These are phyloP conservation scores for Aspergillus leporis DNA, from an alignment of 495 filamentous ascomycete species.

Conservation along the genomic window DNA sequence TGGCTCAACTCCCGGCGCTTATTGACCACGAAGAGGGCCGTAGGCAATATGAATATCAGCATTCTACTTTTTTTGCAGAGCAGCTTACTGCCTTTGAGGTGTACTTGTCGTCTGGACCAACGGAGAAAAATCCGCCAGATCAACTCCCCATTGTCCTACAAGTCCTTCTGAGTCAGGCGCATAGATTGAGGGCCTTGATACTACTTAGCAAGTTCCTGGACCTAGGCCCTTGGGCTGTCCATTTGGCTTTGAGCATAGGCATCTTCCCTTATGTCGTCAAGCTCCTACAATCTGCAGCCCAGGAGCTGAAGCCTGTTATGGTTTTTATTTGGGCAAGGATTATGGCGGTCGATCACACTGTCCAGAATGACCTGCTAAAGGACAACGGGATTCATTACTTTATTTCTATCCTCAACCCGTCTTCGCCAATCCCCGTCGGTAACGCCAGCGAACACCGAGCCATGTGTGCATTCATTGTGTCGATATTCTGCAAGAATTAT, in stretches of 20 bases:
- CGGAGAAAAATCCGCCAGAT: constrained; percentile 81
- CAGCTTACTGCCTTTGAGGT: constrained; percentile 97
- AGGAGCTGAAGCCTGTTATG: constrained; percentile 97
- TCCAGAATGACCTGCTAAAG: constrained; percentile 89
- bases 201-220: constrained; percentile 92
- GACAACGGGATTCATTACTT: constrained; percentile 98
- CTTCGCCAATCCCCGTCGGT: constrained; percentile 74
- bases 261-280: constrained; percentile 99
- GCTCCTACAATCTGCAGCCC: constrained; percentile 88
- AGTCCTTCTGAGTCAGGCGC: constrained; percentile 92
- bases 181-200: constrained; percentile 89
- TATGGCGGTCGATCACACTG: constrained; percentile 89
- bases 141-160: constrained; percentile 96
- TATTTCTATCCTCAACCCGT: constrained; percentile 81
- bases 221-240: constrained; percentile 95
- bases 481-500: constrained; percentile 94
- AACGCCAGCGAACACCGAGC: constrained; percentile 93
- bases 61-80: constrained; percentile 94
- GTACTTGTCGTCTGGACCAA: constrained; percentile 86
- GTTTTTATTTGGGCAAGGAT: constrained; percentile 99
- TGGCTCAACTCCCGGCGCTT: constrained; percentile 82
- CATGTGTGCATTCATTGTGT: constrained; percentile 98
- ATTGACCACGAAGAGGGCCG: constrained; percentile 75
- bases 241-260: constrained; percentile 92
- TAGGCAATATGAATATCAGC: constrained; percentile 83